phyloP scores from a whole-genome alignment of 2,329 filamentous ascomycete genomes.

The Biscogniauxia mediterranea region DNA sequence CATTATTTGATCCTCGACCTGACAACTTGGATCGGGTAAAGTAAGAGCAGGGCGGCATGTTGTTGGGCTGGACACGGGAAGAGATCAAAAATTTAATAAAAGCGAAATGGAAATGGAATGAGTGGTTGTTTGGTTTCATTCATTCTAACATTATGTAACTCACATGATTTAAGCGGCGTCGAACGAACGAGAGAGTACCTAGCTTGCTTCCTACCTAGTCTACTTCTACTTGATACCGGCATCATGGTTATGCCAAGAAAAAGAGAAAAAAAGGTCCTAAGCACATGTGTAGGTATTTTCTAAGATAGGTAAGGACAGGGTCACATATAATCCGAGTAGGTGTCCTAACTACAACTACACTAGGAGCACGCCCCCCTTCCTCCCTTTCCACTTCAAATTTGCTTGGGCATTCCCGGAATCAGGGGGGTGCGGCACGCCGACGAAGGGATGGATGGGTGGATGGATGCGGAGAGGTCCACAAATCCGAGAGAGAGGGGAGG shows the following conservation, averaged over 20 bases:
- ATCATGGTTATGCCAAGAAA: background rate
- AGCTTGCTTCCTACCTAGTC: too few relatives aligned
- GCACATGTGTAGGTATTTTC: background rate
- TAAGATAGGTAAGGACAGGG: background rate
- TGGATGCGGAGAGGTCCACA: background rate
- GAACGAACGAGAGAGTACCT: background rate
- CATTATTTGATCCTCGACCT: background rate
- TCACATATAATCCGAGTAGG: background rate
- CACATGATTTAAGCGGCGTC: background rate
- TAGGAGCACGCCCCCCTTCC: background rate
- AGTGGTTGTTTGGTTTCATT: background rate
- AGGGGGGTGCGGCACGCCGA: background rate
- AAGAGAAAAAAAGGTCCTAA: background rate
- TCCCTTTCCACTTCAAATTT: background rate
- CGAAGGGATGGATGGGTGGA: background rate
- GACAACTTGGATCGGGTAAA: background rate
- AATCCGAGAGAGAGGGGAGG: background rate
- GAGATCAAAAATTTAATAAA: too few relatives aligned
- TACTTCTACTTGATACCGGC: background rate
- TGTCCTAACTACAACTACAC: background rate
- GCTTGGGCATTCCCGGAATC: background rate
- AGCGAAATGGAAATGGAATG: too few relatives aligned
- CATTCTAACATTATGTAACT: background rate
- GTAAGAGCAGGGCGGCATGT: background rate
- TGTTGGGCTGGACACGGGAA: too few relatives aligned